Base-by-base conservation (phyloP, 2,329 filamentous ascomycete genomes). In the Colletotrichum zoysiae region DNA sequence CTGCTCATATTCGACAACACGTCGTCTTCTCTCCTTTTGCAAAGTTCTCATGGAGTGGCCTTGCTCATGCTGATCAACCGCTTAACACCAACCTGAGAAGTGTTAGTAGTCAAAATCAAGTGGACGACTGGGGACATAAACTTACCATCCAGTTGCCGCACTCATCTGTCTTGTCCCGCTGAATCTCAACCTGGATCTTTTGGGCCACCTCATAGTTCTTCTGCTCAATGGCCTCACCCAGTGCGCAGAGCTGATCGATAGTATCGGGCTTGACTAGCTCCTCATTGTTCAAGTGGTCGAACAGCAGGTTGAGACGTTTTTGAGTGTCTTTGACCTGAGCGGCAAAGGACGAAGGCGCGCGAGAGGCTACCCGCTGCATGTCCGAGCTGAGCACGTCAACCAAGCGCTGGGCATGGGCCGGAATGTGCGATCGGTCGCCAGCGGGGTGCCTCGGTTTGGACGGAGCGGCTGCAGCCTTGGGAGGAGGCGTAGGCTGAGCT, bases 231-330 rank as follows among this genome's bases (percentile, higher is more conserved):
- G 92, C 89, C 74, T 89, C 84, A 11, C 93, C 88, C 40, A 95
- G 83, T 76, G 90, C 84, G 11, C 86, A 85, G 76, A 95, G 85
- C 78, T 91, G 86, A 73, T 89, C 86, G 61, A 95, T 88, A 0
- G 93, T 98, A 77, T 93, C 91, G 1, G 93, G 89, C 83, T 92
- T 93, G 66, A 98, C 86, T 51, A 98, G 86, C 78, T 98, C 95
- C 78, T 95, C 93, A 76, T 98, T 98, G 87, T 98, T 99, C 58
- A 99, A 86, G 81, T 98, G 95, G 79, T 99, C 95, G 80, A 98
- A 98, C n/a, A 99, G 86, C 61, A 98, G 91, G 77, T 93, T 93
- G 71, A 99, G 87, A 38, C 96, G 91, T 84, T 97, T 97, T 80
- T 97, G 94, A 2, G 95, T 96, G 80, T 98, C 96, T 77, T 94